Conservation (phyloP, 1,139 yeast genomes). For the Saccharomyces hybrid region DNA sequence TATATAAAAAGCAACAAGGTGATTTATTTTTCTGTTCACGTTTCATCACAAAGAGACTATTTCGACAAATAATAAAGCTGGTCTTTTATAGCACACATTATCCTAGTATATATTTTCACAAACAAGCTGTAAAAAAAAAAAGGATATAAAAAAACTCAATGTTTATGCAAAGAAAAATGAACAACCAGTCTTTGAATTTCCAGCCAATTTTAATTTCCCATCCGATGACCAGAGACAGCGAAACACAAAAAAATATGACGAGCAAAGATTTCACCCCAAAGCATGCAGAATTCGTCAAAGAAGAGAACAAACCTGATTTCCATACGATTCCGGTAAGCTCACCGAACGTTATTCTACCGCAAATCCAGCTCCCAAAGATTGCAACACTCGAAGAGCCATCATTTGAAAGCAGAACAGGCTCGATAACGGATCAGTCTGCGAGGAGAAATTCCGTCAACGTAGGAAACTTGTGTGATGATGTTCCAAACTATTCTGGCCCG, state of each 20-base stretch:
- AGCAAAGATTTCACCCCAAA: neutral
- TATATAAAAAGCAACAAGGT: neutral
- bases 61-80: too few relatives aligned
- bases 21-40: neutral
- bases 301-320: neutral
- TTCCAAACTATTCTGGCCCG: neutral
- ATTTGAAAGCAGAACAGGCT: neutral
- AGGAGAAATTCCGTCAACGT: conserved; percentile 4
- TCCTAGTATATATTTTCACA: neutral
- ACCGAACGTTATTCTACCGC: neutral
- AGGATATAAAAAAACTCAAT: neutral
- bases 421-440: neutral
- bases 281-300: neutral
- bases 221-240: neutral
- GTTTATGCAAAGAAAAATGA: neutral
- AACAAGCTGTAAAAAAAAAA: neutral
- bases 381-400: neutral
- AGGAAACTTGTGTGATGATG: conserved; percentile 3
- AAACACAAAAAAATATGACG: neutral
- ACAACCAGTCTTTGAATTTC: neutral
- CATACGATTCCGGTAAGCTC: neutral
- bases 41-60: too few relatives aligned
- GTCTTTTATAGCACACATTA: neutral
- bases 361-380: neutral
- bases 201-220: neutral